Percentiles rank a stretch among this genome's conserved stretches.
Conservation (phyloP, 306 rosid genomes). For the Vigna unguiculata region DNA sequence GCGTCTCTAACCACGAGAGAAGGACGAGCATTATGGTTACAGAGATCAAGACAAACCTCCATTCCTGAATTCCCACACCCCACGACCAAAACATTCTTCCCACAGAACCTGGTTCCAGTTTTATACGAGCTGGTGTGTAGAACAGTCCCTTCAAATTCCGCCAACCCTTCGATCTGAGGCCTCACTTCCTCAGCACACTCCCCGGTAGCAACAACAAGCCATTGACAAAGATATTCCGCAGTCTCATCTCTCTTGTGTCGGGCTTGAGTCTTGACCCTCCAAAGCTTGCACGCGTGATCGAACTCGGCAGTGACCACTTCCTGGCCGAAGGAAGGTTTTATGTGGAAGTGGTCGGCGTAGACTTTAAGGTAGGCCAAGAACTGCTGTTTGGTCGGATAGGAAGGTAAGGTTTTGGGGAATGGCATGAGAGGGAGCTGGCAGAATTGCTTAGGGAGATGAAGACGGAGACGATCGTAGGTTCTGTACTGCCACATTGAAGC, state of each 20-base stretch:
- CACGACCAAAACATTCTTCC: slow-evolving; percentile 83
- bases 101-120: slow-evolving; percentile 69
- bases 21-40: slow-evolving; percentile 79
- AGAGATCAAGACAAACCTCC: slow-evolving; percentile 94
- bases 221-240: slow-evolving; percentile 58
- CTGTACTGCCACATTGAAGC: slow-evolving; percentile 90
- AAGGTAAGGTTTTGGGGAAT: slow-evolving; percentile 79
- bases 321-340: slow-evolving; percentile 62
- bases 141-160: slow-evolving; percentile 64
- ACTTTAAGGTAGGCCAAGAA: slow-evolving; percentile 64
- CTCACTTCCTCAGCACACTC: slow-evolving; percentile 78
- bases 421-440: slow-evolving; percentile 83
- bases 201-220: slow-evolving; percentile 91
- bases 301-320: slow-evolving; percentile 65
- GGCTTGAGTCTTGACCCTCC: slow-evolving; percentile 65
- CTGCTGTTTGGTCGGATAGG: slow-evolving; percentile 85
- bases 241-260: slow-evolving; percentile 37
- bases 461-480: slow-evolving; percentile 88
- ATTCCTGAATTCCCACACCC: slow-evolving; percentile 99
- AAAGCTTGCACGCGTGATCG: slow-evolving; percentile 50
- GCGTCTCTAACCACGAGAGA: slow-evolving; percentile 81
- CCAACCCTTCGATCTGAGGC: slow-evolving; percentile 75
- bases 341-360: slow-evolving; percentile 64
- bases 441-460: slow-evolving; percentile 92
- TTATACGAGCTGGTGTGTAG: slow-evolving; percentile 77